Percentiles rank a stretch among this genome's conserved stretches.
These are phyloP conservation scores for Scedosporium aurantiacum DNA, from an alignment of 2,329 filamentous ascomycete genomes.

Conservation along the genomic window DNA sequence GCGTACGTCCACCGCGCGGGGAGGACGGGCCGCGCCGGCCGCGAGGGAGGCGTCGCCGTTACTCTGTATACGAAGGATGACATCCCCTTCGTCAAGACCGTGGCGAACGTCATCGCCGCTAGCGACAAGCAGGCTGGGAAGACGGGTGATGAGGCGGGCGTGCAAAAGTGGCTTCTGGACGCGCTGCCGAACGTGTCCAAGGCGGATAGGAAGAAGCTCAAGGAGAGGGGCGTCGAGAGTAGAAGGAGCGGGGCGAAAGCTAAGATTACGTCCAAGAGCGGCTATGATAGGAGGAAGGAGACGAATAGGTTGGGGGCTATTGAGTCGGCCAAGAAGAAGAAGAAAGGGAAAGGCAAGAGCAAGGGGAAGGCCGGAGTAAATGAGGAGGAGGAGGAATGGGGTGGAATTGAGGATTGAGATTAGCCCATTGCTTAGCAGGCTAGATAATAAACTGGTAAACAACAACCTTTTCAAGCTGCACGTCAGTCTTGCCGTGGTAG, in stretches of 20 bases:
- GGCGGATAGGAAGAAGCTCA: slow-evolving; percentile 71
- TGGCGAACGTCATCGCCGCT: slow-evolving; percentile 82
- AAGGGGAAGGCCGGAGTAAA: slow-evolving; percentile 12
- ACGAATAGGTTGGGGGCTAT: slow-evolving; percentile 56
- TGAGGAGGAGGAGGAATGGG: slow-evolving; percentile 31
- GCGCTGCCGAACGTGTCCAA: slow-evolving; percentile 76
- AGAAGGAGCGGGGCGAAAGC: slow-evolving; percentile 39
- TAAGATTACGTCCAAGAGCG: slow-evolving; percentile 74
- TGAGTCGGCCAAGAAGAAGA: slow-evolving; percentile 47
- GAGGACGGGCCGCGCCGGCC: slow-evolving; percentile 77
- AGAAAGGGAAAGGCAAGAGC: slow-evolving; percentile 20
- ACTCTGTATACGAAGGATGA: slow-evolving; percentile 96
- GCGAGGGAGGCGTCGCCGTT: slow-evolving; percentile 78
- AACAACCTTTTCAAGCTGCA: background rate
- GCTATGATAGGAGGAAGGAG: slow-evolving; percentile 59
- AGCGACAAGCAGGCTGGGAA: slow-evolving; percentile 62
- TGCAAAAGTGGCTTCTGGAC: slow-evolving; percentile 81
- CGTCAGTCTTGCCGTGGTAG: background rate
- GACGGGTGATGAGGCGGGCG: slow-evolving; percentile 40
- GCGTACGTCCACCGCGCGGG: slow-evolving; percentile 90
- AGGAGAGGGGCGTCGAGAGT: slow-evolving; percentile 69
- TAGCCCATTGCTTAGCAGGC: background rate
- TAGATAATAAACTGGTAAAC: too few species aligned
- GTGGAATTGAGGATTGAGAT: slow-evolving; percentile 30
- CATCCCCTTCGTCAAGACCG: slow-evolving; percentile 74